Evolutionary conservation across 257 asterid species (phyloP).

Genomic region (Nicotiana sylvestris): DNA sequence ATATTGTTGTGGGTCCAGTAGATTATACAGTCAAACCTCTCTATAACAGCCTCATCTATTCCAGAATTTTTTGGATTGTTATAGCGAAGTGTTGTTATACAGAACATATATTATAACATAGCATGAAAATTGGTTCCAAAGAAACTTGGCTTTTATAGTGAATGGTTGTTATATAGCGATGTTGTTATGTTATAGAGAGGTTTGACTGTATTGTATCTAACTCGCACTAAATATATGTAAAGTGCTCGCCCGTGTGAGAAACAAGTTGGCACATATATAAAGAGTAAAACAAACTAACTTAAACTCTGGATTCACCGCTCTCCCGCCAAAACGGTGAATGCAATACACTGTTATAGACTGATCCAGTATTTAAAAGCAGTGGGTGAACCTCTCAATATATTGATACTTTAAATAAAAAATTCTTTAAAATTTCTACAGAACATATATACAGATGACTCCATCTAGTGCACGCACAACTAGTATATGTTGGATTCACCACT

Average conservation of each 20-base stretch:
- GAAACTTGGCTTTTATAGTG: too few species aligned
- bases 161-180: too few species aligned
- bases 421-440: background rate
- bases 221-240: background rate
- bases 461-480: too few species aligned
- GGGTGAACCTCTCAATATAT: background rate
- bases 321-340: background rate
- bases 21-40: background rate
- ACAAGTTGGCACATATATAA: background rate
- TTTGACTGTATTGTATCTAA: background rate
- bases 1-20: background rate
- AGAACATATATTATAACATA: too few species aligned
- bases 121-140: too few species aligned
- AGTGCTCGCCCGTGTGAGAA: background rate
- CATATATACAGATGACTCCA: background rate
- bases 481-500: background rate
- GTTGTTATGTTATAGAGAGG: too few species aligned
- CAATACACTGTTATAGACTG: background rate
- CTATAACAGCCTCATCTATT: too few species aligned
- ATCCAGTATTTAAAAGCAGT: background rate
- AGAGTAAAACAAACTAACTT: background rate
- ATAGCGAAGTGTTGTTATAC: too few species aligned
- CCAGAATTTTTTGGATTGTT: too few species aligned
- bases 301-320: background rate
- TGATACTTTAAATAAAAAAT: background rate